A percentile compares a stretch with the other conserved stretches of the same genome.
Conservation (phyloP, 2,329 filamentous ascomycete genomes). For the Fusarium guadeloupense region DNA sequence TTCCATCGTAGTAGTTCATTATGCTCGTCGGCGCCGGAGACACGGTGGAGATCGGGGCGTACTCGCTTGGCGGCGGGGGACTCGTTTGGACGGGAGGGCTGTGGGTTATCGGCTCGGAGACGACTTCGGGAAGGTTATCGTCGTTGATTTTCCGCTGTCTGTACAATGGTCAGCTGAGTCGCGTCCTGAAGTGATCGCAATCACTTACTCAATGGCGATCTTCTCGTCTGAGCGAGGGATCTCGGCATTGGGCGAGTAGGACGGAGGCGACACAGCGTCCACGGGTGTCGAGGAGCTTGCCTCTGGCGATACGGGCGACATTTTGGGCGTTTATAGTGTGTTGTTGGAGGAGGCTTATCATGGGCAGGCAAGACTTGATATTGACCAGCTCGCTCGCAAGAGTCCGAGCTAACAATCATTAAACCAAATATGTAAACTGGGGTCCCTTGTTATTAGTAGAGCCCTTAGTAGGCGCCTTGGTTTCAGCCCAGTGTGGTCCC, state of each 20-base stretch:
- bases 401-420: slow-evolving; percentile 3
- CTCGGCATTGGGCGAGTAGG: slow-evolving; percentile 19
- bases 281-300: slow-evolving; percentile 4
- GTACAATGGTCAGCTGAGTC: background rate
- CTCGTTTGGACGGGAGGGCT: background rate
- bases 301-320: slow-evolving; percentile 23
- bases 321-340: background rate
- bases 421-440: slow-evolving; percentile 5
- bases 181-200: background rate
- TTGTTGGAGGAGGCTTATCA: background rate
- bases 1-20: slow-evolving; percentile 11
- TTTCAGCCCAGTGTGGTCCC: slow-evolving; percentile 9
- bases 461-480: background rate
- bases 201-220: slow-evolving; percentile 31
- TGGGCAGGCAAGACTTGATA: background rate
- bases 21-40: slow-evolving; percentile 17
- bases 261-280: slow-evolving; percentile 33
- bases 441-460: background rate
- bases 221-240: slow-evolving; percentile 25
- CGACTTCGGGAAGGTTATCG: slow-evolving; percentile 41
- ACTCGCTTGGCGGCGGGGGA: slow-evolving; percentile 7
- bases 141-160: slow-evolving; percentile 28
- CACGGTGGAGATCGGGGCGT: slow-evolving; percentile 2
- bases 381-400: background rate
- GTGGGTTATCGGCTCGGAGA: slow-evolving; percentile 2